These are phyloP conservation scores for Rubia occidens DNA, from an alignment of 305 asterid species.

Conservation along the genomic window DNA sequence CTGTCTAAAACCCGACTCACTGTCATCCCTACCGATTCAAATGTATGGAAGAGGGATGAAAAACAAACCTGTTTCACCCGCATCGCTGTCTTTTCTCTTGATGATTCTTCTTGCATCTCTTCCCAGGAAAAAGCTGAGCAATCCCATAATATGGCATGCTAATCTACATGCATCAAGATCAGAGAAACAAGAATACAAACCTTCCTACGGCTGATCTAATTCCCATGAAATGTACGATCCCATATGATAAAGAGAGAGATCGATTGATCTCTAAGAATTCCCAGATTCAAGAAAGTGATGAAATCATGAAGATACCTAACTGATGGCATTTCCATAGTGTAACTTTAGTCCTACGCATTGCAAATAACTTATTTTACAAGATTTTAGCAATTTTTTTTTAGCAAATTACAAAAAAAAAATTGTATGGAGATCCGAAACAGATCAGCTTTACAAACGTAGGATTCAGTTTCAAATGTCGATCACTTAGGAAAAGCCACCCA, in stretches of 20 bases:
- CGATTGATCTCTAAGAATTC: background rate
- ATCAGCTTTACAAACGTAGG: background rate
- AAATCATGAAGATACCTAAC: background rate
- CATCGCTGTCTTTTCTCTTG: conserved; percentile 84
- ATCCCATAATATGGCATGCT: conserved; percentile 37
- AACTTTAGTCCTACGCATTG: background rate
- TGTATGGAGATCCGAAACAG: background rate
- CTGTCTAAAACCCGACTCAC: too few relatives aligned
- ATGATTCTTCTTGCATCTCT: conserved; percentile 39
- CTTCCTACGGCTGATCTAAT: background rate
- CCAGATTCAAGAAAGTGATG: background rate
- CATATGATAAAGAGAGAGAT: background rate
- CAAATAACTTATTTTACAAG: background rate
- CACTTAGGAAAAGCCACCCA: background rate
- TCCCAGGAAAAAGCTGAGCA: conserved; percentile 39
- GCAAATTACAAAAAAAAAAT: background rate
- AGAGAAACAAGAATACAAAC: background rate
- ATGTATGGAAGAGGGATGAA: background rate
- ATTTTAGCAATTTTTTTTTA: background rate
- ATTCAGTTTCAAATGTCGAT: background rate
- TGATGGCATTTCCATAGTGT: conserved; percentile 10
- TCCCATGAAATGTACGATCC: background rate
- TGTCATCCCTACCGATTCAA: background rate
- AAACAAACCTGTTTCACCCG: conserved; percentile 67
- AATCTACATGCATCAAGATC: conserved; percentile 6